Base-by-base conservation (phyloP, 2,329 filamentous ascomycete species). In the Talaromyces piceae region DNA sequence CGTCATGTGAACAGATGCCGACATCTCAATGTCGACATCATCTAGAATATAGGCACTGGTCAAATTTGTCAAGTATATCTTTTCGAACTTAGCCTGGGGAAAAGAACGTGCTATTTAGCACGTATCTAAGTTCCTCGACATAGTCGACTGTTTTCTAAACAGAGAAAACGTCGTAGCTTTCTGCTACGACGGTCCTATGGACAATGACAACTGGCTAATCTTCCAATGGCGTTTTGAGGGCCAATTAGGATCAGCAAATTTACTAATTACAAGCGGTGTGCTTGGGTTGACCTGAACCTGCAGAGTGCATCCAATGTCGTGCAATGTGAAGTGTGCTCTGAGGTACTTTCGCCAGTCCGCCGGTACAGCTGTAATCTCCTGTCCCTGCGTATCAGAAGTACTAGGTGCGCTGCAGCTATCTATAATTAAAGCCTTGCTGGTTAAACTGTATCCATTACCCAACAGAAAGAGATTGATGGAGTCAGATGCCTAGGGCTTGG, bases 241-340 rank as follows among this genome's bases (percentile, higher is more conserved):
- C 5, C 5, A n/a, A 7, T 28, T 23, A 20, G 22, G 45, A 13
- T 18, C 12, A 22, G 18, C 20, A 33, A 25, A 26, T 41, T 13
- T 48, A 4, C 46, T 48, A 1, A 26, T 48, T 22, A 48, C 46
- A 16, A 48, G 46, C 22, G 31, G 2, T 27, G 3, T 13, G 31
- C 31, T 5, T n/a, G 31, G 9, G 46, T 48, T 1, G 46, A 22
- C 5, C 16, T 48, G 20, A 48, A 48, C 30, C n/a, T 48, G 1
- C 31, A 48, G n/a, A 23, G 11, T 9, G 46, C 6, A 22, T 48
- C 46, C 8, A 48, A 41, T 18, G 46, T 48, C 5, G 25, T 48
- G 13, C 31, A 48, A 18, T 26, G 31, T 3, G 46, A 48, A 41
- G 33, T 48, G 3, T 48, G 46, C n/a, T n/a, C n/a, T n/a, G n/a